Conservation (phyloP, 2,329 filamentous ascomycete species). For the Fusarium odoratissimum region DNA sequence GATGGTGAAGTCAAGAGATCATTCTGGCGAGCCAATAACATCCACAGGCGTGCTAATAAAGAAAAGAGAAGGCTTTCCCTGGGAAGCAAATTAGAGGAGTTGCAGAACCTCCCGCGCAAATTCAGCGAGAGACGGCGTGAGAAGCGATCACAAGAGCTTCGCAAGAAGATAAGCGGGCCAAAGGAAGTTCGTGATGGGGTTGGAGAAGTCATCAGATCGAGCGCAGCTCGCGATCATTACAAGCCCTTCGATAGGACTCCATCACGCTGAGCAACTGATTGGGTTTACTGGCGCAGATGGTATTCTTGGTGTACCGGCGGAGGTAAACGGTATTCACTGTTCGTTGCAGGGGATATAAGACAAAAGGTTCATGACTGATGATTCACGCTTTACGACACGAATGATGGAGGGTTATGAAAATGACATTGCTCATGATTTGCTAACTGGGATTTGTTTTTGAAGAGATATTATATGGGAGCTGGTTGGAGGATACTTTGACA, state of each 20-base stretch:
- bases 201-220: constrained; percentile 65
- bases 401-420: constrained; percentile 31
- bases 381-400: constrained; percentile 44
- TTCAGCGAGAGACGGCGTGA: constrained; percentile 69
- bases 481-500: constrained; percentile 29
- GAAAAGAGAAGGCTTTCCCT: constrained; percentile 53
- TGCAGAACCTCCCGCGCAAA: constrained; percentile 64
- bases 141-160: constrained; percentile 68
- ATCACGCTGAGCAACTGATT: neutral
- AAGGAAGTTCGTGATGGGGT: constrained; percentile 69
- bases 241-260: constrained; percentile 13
- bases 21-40: constrained; percentile 50
- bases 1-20: constrained; percentile 38
- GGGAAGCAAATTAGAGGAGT: constrained; percentile 62
- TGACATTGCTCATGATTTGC: constrained; percentile 29
- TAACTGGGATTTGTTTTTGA: constrained; percentile 32
- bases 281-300: neutral
- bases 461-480: constrained; percentile 17
- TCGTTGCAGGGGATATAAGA: constrained; percentile 7
- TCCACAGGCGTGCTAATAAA: constrained; percentile 41
- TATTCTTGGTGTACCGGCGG: neutral
- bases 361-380: constrained; percentile 44
- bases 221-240: constrained; percentile 39
- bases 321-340: neutral
- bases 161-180: constrained; percentile 70